Evolutionary conservation across 169 alveolate genomes (phyloP), one percentile per base, ranked within the genome.

Genomic region (Plasmodium vinckei): DNA sequence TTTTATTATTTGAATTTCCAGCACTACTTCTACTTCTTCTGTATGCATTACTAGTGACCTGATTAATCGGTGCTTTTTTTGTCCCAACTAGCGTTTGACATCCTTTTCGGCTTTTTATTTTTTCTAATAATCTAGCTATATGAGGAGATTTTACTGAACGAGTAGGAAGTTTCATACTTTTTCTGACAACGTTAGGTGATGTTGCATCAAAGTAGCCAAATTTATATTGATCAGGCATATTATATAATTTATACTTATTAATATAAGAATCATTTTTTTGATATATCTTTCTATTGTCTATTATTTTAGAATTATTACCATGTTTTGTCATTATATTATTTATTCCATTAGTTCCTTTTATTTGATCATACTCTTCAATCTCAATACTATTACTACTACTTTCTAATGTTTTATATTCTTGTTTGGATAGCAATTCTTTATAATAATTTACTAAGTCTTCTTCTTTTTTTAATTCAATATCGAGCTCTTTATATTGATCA

Each of bases 71-170:
- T n/a, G 79, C 21, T 12, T 79, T 64, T 42, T 79, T 79, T 39
- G 90, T n/a, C 0, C 84, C 90, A 7, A 46, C 82, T 10, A 68
- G 49, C 12, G 73, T 64, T 59, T 79, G 90, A 12, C 77, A 79
- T 23, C 67, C 90, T 51, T 79, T 79, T 44, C 90, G 27, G 19
- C 39, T 67, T 53, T 79, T 79, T 23, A 79, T 79, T 64, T 79
- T 79, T 57, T 79, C 90, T 9, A 79, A 46, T 10, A 79, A 42
- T 60, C 90, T 79, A 5, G 90, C 65, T 7, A 79, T 79, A 70
- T 79, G 90, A 5, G 90, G 90, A 0, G 90, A 79, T 23, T 79
- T 79, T 12, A 79, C 82, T 12, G 90, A 65, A 21, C 90, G 70
- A 5, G 21, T 65, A 12, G 60, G 90, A 12, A 65, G 17, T 44